phyloP scores from a whole-genome alignment of 1,139 yeast species.

The Blastobotrys petasosporus region DNA sequence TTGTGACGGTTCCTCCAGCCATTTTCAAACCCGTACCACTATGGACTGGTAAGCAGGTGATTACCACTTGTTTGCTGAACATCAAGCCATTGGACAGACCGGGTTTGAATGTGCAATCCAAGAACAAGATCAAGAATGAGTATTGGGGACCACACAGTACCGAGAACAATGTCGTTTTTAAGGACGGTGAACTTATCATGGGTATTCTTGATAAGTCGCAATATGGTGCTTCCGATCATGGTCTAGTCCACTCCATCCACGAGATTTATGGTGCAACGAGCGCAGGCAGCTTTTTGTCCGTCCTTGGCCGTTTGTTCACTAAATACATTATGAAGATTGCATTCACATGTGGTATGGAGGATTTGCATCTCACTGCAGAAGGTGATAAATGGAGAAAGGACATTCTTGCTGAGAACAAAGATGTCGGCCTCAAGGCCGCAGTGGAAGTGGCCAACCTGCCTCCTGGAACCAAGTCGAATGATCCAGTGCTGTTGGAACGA shows the following conservation, averaged over 20 bases:
- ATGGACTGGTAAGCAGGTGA: constrained; percentile 99
- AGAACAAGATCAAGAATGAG: constrained; percentile 86
- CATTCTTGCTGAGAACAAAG: constrained; percentile 67
- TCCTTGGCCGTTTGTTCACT: constrained; percentile 89
- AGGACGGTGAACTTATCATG: constrained; percentile 77
- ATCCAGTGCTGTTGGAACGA: constrained; percentile 78
- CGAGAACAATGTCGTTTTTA: constrained; percentile 83
- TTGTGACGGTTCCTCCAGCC: constrained; percentile 85
- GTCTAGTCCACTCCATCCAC: constrained; percentile 92
- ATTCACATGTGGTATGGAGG: constrained; percentile 99
- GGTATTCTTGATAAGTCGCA: constrained; percentile 98
- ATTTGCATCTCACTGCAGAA: constrained; percentile 80
- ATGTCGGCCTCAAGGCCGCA: constrained; percentile 87
- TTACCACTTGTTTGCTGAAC: constrained; percentile 77
- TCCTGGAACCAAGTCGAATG: constrained; percentile 46
- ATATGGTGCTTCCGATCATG: constrained; percentile 96
- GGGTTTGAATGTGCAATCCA: constrained; percentile 77
- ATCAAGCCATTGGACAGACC: constrained; percentile 84
- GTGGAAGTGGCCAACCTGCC: constrained; percentile 87
- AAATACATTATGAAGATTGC: constrained; percentile 90
- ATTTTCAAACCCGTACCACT: constrained; percentile 76
- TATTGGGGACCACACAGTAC: constrained; percentile 85
- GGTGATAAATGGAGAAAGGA: constrained; percentile 89
- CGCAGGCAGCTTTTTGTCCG: constrained; percentile 86
- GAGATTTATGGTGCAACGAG: constrained; percentile 89